A percentile compares a stretch with the other conserved stretches of the same genome.
Evolutionary conservation across 148 eudicot species (phyloP).

Genomic region (Salicornia ramosissima): DNA sequence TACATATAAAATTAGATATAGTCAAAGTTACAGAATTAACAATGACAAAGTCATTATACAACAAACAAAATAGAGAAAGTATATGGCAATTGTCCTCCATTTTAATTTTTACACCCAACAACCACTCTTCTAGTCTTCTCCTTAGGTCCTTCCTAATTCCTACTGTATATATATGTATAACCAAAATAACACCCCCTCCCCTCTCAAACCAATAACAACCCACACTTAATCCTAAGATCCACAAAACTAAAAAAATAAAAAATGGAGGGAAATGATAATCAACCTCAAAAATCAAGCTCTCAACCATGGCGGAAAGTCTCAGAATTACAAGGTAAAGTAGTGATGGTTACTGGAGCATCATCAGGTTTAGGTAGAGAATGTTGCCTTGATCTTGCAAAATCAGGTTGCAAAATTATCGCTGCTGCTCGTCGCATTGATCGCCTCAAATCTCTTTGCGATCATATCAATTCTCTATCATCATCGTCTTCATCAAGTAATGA

Average conservation of each 20-base stretch:
- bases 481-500: not conserved
- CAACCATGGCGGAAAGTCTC: conserved; percentile 17
- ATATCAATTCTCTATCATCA: conserved; percentile 31
- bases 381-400: conserved; percentile 54
- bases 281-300: conserved; percentile 11
- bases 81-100: too few species aligned
- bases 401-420: conserved; percentile 52
- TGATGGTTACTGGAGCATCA: conserved; percentile 70
- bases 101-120: not conserved
- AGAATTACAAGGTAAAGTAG: conserved; percentile 47
- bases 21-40: too few species aligned
- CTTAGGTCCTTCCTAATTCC: too few species aligned
- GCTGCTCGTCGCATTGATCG: conserved; percentile 60
- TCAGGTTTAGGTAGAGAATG: conserved; percentile 65
- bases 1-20: too few species aligned
- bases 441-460: conserved; percentile 46
- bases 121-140: not conserved
- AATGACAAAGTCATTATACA: too few species aligned
- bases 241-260: not conserved
- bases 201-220: not conserved
- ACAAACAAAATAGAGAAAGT: too few species aligned
- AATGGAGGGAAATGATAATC: not conserved
- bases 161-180: too few species aligned
- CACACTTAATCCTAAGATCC: not conserved
- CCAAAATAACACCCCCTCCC: too few species aligned